Evolutionary conservation across 2,329 filamentous ascomycete genomes (phyloP), one percentile per base, ranked within the genome.

Genomic region (Anthostomella pinea): DNA sequence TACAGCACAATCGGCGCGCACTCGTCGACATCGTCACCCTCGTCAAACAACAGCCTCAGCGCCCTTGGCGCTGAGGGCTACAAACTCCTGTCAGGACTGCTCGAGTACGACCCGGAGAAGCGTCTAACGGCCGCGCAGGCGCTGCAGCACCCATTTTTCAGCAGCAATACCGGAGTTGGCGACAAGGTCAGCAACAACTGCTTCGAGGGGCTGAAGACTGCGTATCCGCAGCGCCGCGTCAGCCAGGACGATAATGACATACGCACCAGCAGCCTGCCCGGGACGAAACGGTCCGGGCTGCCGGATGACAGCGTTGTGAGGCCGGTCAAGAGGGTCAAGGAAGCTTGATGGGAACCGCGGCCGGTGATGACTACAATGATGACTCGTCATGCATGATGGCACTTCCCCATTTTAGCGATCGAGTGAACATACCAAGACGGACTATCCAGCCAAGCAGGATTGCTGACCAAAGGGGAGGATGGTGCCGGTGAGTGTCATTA

Each of bases 221-320:
- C 93, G 55, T 98, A 98, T 61, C 93, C 93, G 0, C 82, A 89
- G 56, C 77, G 93, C 6, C 79, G 91, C 31, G 90, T 98, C 25
- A 95, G 85, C 52, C 84, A 94, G 53, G 93, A 98, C 56, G 89
- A 96, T 59, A 95, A 95, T 53, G 93, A 97, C 62, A 96, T 97
- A 38, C 75, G 87, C n/a, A 90, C 87, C 1, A 83, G 83, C 27
- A 95, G 88, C 60, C 64, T 96, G 22, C 88, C 91, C 1, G 93
- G 91, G 0, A 95, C 90, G 0, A 97, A 97, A 68, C 73, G 90
- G 41, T 91, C 85, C 47, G 91, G 86, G 0, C 58, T 95, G 25
- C 85, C 85, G 0, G 91, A 97, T 56, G 91, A 96, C 34, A 69
- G 69, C 13, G 57, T 94, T n/a, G 69, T 81, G 28, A 64, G 80